phyloP scores from a whole-genome alignment of 306 rosid genomes.

The Quercus alba region DNA sequence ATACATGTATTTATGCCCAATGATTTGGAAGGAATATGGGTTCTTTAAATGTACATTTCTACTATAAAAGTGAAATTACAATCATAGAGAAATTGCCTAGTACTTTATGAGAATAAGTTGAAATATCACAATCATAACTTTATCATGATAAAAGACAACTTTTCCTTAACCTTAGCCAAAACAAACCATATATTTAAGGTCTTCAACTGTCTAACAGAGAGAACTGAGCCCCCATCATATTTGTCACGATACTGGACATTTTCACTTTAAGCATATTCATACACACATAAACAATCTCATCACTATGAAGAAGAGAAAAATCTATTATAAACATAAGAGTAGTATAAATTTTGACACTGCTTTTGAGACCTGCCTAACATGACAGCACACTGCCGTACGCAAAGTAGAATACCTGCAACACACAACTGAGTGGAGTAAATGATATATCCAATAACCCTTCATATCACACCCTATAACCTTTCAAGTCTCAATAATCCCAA shows the following conservation, averaged over 20 bases:
- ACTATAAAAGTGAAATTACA: constrained; percentile 2
- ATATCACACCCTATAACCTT: background rate
- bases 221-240: constrained; percentile 6
- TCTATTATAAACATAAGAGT: background rate
- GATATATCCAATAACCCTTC: background rate
- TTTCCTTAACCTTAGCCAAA: constrained; percentile 1
- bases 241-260: background rate
- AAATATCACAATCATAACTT: constrained; percentile 17
- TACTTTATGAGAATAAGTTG: background rate
- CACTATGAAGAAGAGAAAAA: constrained; percentile 13
- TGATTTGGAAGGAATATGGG: constrained; percentile 12
- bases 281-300: background rate
- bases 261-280: background rate
- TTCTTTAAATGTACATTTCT: constrained; percentile 2
- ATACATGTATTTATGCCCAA: constrained; percentile 2
- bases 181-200: constrained; percentile 7
- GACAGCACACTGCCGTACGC: background rate
- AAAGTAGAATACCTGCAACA: background rate
- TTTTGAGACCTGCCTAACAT: background rate
- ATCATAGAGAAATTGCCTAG: background rate
- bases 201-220: constrained; percentile 12
- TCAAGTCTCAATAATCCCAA: background rate
- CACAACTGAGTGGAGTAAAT: background rate
- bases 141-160: background rate
- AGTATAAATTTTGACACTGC: background rate